Evolutionary conservation across 108 stramenopile species (phyloP).

Genomic region (Fragilariopsis cylindrus): DNA sequence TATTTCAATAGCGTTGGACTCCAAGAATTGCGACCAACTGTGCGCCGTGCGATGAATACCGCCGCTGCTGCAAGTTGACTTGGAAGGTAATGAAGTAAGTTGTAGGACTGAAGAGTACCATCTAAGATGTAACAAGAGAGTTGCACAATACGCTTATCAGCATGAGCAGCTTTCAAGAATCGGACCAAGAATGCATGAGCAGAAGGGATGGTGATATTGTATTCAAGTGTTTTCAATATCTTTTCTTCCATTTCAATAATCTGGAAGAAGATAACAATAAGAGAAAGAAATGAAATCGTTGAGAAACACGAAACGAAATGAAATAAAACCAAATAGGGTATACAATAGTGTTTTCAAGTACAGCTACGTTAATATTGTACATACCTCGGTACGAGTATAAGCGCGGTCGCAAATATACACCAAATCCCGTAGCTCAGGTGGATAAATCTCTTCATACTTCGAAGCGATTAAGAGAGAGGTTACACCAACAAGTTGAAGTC

Average conservation of each 20-base stretch:
- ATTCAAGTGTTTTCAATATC: conserved; percentile 87
- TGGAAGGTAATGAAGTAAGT: conserved; percentile 87
- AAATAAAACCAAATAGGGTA: not conserved
- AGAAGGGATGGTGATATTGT: conserved; percentile 89
- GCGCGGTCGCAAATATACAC: conserved; percentile 96
- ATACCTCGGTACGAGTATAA: conserved; percentile 52
- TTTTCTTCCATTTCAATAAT: conserved; percentile 94
- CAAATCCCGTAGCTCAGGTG: conserved; percentile 96
- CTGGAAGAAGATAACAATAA: conserved; percentile 35
- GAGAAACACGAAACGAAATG: not conserved
- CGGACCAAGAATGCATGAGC: conserved; percentile 92
- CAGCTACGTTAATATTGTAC: not conserved
- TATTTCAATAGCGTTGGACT: conserved; percentile 89
- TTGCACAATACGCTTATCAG: conserved; percentile 87
- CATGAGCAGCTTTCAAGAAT: conserved; percentile 93
- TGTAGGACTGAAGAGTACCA: conserved; percentile 92
- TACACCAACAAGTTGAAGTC: conserved; percentile 97
- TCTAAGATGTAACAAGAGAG: conserved; percentile 93
- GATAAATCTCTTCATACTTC: conserved; percentile 99
- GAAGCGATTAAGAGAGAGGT: conserved; percentile 95
- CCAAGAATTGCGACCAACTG: conserved; percentile 88
- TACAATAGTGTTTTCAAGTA: not conserved
- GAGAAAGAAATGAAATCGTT: not conserved
- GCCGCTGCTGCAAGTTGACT: conserved; percentile 91
- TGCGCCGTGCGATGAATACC: conserved; percentile 86